These are phyloP conservation scores for Monilinia fructicola DNA, from an alignment of 2,329 filamentous ascomycete genomes.

Conservation along the genomic window DNA sequence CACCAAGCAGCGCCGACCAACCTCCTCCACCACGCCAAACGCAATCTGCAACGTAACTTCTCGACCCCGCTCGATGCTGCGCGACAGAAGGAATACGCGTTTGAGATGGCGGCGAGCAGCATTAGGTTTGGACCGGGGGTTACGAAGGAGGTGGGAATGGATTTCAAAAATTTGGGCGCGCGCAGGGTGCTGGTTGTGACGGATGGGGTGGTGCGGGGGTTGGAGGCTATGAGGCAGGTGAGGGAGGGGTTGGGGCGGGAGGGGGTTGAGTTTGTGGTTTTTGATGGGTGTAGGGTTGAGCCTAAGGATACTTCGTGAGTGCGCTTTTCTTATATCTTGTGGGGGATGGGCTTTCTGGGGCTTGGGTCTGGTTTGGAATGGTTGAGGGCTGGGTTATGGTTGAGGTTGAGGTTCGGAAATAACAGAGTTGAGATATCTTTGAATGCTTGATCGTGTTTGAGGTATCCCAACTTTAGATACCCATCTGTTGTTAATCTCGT, in stretches of 20 bases:
- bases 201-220: conserved; percentile 74
- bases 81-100: conserved; percentile 90
- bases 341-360: neutral
- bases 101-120: conserved; percentile 95
- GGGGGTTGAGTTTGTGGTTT: conserved; percentile 79
- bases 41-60: conserved; percentile 51
- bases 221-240: conserved; percentile 89
- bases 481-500: no score
- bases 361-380: no score
- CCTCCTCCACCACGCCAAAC: conserved; percentile 47
- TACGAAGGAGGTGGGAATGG: conserved; percentile 97
- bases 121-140: conserved; percentile 92
- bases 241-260: conserved; percentile 75
- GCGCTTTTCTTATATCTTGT: no score
- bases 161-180: conserved; percentile 86
- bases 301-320: conserved; percentile 89
- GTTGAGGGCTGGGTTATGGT: no score
- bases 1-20: conserved; percentile 45
- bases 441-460: no score
- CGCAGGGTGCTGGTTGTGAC: conserved; percentile 91
- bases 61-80: conserved; percentile 75
- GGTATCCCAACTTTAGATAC: no score
- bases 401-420: neutral
- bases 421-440: no score
- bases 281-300: conserved; percentile 77